These are phyloP conservation scores for Entomortierella parvispora DNA, from an alignment of 192 early-diverging fungal genomes.

Conservation along the genomic window DNA sequence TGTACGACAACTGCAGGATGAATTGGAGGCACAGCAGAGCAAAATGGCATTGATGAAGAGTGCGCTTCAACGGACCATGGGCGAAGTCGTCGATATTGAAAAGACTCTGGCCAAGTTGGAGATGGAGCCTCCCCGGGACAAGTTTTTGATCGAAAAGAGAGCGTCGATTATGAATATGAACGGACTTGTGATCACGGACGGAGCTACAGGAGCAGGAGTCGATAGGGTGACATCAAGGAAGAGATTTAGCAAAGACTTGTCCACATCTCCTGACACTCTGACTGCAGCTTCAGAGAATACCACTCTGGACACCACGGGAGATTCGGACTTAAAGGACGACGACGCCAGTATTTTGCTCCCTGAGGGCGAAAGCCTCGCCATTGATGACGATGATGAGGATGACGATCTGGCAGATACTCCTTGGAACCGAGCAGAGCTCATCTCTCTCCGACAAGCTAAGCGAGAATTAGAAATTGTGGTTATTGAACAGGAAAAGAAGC, in stretches of 20 bases:
- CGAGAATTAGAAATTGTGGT: conserved; percentile 65
- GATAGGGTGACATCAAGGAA: background rate
- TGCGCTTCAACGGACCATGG: conserved; percentile 30
- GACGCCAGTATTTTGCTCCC: conserved; percentile 11
- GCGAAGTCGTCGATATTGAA: conserved; percentile 33
- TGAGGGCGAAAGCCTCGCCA: conserved; percentile 21
- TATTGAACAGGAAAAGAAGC: conserved; percentile 55
- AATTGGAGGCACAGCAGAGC: conserved; percentile 52
- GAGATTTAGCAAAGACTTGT: conserved; percentile 10
- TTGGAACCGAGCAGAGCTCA: conserved; percentile 54
- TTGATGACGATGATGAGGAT: conserved; percentile 32
- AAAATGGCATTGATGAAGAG: conserved; percentile 48
- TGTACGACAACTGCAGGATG: conserved; percentile 27
- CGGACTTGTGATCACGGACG: conserved; percentile 18
- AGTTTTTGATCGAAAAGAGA: conserved; percentile 46
- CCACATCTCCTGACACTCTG: background rate
- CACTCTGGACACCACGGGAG: background rate
- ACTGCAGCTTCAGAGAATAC: background rate
- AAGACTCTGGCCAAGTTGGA: conserved; percentile 50
- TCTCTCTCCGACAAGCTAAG: conserved; percentile 51
- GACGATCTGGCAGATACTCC: conserved; percentile 37
- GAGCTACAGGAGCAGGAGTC: background rate
- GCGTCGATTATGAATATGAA: conserved; percentile 38
- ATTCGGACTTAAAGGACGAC: conserved; percentile 9
- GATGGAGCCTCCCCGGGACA: conserved; percentile 26